Evolutionary conservation across 768 basidiomycete species (phyloP).

Genomic region (Daedaleopsis nitida): DNA sequence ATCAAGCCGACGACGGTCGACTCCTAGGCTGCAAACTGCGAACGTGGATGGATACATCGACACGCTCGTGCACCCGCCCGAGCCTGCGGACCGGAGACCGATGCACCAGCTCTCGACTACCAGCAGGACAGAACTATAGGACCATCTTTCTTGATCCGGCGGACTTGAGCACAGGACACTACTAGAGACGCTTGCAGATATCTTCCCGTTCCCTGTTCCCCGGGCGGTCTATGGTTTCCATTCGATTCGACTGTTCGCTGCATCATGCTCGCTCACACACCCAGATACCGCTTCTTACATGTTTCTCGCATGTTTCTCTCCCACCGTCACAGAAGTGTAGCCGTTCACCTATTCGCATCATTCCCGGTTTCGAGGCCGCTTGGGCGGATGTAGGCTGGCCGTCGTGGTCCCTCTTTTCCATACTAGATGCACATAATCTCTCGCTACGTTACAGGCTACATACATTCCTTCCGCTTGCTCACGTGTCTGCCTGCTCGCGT

Average conservation of each 20-base stretch:
- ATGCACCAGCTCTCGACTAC: background rate
- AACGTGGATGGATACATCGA: constrained; percentile 24
- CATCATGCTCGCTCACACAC: no score
- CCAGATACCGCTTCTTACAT: no score
- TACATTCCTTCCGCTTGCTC: background rate
- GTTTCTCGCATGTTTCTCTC: no score
- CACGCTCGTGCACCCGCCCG: constrained; percentile 18
- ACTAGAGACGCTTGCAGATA: constrained; percentile 4
- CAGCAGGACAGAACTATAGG: constrained; percentile 6
- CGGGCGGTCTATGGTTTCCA: no score
- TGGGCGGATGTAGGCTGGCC: background rate
- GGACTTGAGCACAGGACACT: background rate
- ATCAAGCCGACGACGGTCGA: no score
- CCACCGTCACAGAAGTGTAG: no score
- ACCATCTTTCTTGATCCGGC: background rate
- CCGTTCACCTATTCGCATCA: no score
- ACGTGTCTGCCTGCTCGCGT: background rate
- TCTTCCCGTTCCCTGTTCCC: background rate
- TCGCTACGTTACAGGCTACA: background rate
- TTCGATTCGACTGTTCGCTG: no score
- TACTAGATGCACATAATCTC: background rate
- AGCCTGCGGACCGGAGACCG: constrained; percentile 11
- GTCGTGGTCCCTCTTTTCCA: background rate
- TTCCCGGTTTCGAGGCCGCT: no score
- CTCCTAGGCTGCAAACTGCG: constrained; percentile 23